A percentile compares a stretch with the other conserved stretches of the same genome.
Conservation (phyloP, 495 filamentous ascomycete genomes). For the Neurospora sp. region DNA sequence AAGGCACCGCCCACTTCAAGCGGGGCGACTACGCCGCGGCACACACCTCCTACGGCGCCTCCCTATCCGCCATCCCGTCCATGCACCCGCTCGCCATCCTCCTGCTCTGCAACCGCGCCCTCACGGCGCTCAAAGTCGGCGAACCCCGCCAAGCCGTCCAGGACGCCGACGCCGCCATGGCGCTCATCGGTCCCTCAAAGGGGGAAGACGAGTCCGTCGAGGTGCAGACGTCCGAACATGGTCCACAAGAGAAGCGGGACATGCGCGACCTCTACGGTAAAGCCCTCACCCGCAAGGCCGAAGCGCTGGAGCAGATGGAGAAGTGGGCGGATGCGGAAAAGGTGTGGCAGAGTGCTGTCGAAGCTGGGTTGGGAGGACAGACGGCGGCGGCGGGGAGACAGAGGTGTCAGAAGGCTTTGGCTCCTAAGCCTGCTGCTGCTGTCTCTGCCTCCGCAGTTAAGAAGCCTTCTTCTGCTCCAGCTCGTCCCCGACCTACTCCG, state of each 20-base stretch:
- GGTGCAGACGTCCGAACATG: constrained; percentile 36
- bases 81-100: constrained; percentile 80
- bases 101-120: constrained; percentile 81
- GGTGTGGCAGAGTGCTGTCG: constrained; percentile 73
- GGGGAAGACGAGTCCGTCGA: constrained; percentile 74
- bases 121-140: constrained; percentile 80
- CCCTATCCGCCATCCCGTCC: constrained; percentile 62
- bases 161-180: constrained; percentile 74
- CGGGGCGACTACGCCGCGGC: constrained; percentile 84
- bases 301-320: constrained; percentile 91
- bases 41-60: constrained; percentile 67
- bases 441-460: constrained; percentile 7
- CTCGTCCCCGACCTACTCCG: constrained; percentile 21
- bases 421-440: constrained; percentile 39
- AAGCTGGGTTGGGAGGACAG: constrained; percentile 71
- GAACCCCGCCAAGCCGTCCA: constrained; percentile 74
- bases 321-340: constrained; percentile 76
- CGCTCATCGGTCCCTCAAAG: constrained; percentile 64
- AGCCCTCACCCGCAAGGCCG: constrained; percentile 86
- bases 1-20: constrained; percentile 83
- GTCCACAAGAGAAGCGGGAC: constrained; percentile 57
- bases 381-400: constrained; percentile 79
- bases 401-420: constrained; percentile 77
- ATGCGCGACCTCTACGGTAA: constrained; percentile 93
- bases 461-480: constrained; percentile 32